Conservation (phyloP, 192 early-diverging fungal genomes). For the Entrophospora sp. region DNA sequence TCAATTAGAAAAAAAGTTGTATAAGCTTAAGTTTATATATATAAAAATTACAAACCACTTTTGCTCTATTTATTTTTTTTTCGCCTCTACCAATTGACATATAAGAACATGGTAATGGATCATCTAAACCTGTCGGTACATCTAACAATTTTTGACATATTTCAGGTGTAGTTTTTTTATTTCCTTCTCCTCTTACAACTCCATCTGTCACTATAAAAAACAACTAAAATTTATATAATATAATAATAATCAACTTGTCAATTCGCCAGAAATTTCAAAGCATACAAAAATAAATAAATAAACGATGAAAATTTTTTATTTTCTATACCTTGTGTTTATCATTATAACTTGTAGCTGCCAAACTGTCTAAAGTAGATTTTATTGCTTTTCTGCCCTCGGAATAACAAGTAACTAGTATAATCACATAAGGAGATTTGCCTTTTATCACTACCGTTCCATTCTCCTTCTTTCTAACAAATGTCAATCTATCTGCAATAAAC, state of each 20-base stretch:
- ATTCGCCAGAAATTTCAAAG: neutral
- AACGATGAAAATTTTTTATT: no score
- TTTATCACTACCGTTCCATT: neutral
- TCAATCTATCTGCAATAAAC: slow-evolving; percentile 42
- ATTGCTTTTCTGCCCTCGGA: slow-evolving; percentile 78
- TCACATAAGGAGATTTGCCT: slow-evolving; percentile 24
- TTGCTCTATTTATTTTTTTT: slow-evolving; percentile 65
- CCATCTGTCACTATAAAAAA: slow-evolving; percentile 71
- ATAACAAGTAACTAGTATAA: slow-evolving; percentile 83
- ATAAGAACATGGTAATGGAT: slow-evolving; percentile 45
- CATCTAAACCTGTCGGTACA: slow-evolving; percentile 9
- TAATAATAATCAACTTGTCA: neutral
- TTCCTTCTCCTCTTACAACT: slow-evolving; percentile 72
- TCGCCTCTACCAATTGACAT: slow-evolving; percentile 59
- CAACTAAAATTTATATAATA: neutral
- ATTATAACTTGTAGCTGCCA: slow-evolving; percentile 72
- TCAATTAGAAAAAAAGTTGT: neutral
- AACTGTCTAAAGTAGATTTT: slow-evolving; percentile 73
- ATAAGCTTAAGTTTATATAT: neutral
- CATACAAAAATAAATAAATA: slow-evolving; percentile 62
- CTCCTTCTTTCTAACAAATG: neutral
- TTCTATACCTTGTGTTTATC: slow-evolving; percentile 75
- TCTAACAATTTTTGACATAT: slow-evolving; percentile 72
- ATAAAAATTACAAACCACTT: slow-evolving; percentile 30
- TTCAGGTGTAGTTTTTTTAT: slow-evolving; percentile 66